phyloP scores from a whole-genome alignment of 805 yeast genomes.

The Alloascoidea hylecoeti region DNA sequence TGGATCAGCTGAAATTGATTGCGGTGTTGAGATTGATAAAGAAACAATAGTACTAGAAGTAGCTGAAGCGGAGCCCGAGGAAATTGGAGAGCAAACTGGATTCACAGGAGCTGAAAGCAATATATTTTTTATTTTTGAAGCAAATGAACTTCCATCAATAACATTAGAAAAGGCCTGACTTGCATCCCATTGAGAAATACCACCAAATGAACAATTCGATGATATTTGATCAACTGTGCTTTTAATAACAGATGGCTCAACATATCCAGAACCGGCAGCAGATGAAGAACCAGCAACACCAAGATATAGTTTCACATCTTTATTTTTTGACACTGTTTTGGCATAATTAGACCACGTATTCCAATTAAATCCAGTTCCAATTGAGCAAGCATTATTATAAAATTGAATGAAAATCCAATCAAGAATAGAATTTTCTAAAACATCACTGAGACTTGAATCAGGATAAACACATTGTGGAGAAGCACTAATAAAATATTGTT shows the following conservation, averaged over 20 bases:
- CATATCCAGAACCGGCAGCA: constrained; percentile 44
- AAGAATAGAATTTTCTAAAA: constrained; percentile 49
- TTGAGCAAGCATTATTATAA: constrained; percentile 71
- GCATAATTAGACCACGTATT: constrained; percentile 66
- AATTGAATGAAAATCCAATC: constrained; percentile 79
- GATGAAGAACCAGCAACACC: constrained; percentile 58
- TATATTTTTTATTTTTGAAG: constrained; percentile 26
- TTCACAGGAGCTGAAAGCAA: constrained; percentile 8
- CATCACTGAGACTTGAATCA: constrained; percentile 54
- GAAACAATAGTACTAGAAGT: constrained; percentile 12
- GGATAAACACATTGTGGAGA: constrained; percentile 92
- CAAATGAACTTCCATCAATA: constrained; percentile 29
- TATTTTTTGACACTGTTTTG: constrained; percentile 42
- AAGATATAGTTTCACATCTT: constrained; percentile 50
- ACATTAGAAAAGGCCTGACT: constrained; percentile 38
- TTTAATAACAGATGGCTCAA: constrained; percentile 31
- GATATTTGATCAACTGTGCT: too few species aligned
- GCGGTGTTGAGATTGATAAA: not conserved
- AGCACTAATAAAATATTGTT: constrained; percentile 62
- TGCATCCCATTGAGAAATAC: constrained; percentile 82
- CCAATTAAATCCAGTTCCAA: constrained; percentile 52
- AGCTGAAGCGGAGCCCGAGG: constrained; percentile 8
- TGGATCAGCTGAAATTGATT: constrained; percentile 7
- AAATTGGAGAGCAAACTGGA: constrained; percentile 5
- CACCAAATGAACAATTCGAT: constrained; percentile 52